Evolutionary conservation across 495 filamentous ascomycete genomes (phyloP), one percentile per base, ranked within the genome.

Genomic region (Penicillium longicatenatum): DNA sequence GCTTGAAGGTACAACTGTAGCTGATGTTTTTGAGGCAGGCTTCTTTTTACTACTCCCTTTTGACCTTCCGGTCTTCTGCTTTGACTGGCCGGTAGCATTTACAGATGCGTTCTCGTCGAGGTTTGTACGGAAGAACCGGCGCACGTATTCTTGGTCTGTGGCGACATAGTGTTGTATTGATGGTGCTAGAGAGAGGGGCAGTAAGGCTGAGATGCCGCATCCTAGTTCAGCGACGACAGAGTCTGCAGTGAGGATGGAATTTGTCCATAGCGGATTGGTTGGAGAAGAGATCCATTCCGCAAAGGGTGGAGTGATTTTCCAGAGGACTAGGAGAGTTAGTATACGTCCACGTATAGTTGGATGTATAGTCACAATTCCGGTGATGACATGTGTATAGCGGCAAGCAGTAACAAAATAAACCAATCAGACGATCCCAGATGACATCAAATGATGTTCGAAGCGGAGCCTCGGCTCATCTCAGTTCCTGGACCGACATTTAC

Each of bases 291-390:
- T 75, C 92, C 92, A 98, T 66, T 86, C 79, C 12, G 94, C 89
- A 67, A 98, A 86, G 51, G 84, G 75, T 20, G 94, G 92, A 4
- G 92, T 96, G 65, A 96, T 89, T 76, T 90, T 94, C 94, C 94
- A 98, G 16, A 95, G 76, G 19, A 93, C 91, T 89, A 30, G 8
- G 6, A 30, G 19, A 35, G 29, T 33, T 51, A 39, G 48, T 50
- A 26, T 4, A 26, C 26, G 26, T 26, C 4, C 26, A 26, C 26
- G n/a, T n/a, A n/a, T 2, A 26, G 0, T 5, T 26, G 26, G 3
- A 19, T 44, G 45, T 48, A 12, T 35, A 35, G 31, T 6, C 26
- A 26, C n/a, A 26, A 26, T 5, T 26, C 26, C 26, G 7, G 26
- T 4, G 7, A 6, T 1, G 3, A 2, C n/a, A n/a, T n/a, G n/a